Evolutionary conservation across 305 asterid species (phyloP).

Genomic region (Andrographis paniculata): DNA sequence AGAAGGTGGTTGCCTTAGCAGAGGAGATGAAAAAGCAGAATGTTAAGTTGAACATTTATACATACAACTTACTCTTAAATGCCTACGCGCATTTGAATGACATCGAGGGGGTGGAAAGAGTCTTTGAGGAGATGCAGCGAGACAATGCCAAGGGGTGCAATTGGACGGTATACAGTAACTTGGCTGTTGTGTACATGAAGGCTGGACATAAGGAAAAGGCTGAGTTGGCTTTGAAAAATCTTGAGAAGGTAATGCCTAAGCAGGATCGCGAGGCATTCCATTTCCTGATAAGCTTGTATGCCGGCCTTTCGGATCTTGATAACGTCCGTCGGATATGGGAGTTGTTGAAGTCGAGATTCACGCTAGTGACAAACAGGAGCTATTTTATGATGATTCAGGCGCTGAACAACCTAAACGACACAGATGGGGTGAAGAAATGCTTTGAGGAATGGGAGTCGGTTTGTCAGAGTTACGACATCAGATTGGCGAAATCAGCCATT

Average conservation of each 20-base stretch:
- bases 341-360: conserved; percentile 34
- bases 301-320: conserved; percentile 41
- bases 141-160: conserved; percentile 34
- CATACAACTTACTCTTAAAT: conserved; percentile 57
- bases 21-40: conserved; percentile 53
- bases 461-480: conserved; percentile 39
- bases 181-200: conserved; percentile 47
- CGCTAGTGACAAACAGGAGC: conserved; percentile 39
- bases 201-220: conserved; percentile 56
- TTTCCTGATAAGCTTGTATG: conserved; percentile 55
- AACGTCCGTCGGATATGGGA: conserved; percentile 62
- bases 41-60: conserved; percentile 34
- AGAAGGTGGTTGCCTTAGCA: conserved; percentile 41
- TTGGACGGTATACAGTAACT: conserved; percentile 66
- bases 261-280: conserved; percentile 48
- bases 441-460: conserved; percentile 62
- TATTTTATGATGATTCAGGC: conserved; percentile 63
- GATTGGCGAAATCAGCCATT: conserved; percentile 41
- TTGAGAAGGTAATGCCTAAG: conserved; percentile 48
- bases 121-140: conserved; percentile 58
- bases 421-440: conserved; percentile 51
- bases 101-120: conserved; percentile 58
- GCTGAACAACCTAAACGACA: conserved; percentile 44
- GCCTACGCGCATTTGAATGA: conserved; percentile 40
- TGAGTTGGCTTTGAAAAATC: conserved; percentile 41